Percentiles rank a stretch among this genome's conserved stretches.
Conservation (phyloP, 192 early-diverging fungal genomes). For the Coemansia umbellata region DNA sequence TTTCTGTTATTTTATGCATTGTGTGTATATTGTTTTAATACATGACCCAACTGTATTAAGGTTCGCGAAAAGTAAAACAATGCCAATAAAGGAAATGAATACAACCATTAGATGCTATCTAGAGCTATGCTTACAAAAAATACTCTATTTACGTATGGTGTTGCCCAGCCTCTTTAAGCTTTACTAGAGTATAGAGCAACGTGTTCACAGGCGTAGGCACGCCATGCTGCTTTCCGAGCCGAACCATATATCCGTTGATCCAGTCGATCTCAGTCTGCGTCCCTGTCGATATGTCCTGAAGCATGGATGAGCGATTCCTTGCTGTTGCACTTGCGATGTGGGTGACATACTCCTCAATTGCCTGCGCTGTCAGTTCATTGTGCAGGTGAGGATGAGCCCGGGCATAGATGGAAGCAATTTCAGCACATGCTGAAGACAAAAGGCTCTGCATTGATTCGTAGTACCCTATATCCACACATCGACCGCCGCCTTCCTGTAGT, state of each 20-base stretch:
- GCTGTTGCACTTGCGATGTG: conserved; percentile 40
- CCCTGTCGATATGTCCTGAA: conserved; percentile 45
- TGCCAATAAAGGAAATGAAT: no score
- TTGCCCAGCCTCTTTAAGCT: conserved; percentile 30
- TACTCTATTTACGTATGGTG: neutral
- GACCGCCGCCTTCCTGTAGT: neutral
- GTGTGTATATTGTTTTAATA: no score
- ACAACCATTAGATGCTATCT: no score
- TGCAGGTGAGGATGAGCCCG: conserved; percentile 40
- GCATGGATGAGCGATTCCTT: conserved; percentile 53
- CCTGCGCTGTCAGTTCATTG: conserved; percentile 24
- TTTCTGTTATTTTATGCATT: no score
- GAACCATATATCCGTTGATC: conserved; percentile 56
- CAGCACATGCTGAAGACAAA: conserved; percentile 22
- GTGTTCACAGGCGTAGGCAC: conserved; percentile 45
- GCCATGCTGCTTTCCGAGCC: conserved; percentile 44
- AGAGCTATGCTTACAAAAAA: no score
- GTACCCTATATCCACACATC: conserved; percentile 7
- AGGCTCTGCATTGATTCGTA: conserved; percentile 13
- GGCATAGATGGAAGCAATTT: conserved; percentile 36
- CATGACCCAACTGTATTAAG: no score
- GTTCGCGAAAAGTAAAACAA: no score
- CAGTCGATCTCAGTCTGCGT: conserved; percentile 53
- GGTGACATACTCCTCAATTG: conserved; percentile 34
- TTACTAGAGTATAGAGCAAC: conserved; percentile 31